Evolutionary conservation across 164 flowering plant genomes (phyloP).

Genomic region (Macadamia integrifolia): DNA sequence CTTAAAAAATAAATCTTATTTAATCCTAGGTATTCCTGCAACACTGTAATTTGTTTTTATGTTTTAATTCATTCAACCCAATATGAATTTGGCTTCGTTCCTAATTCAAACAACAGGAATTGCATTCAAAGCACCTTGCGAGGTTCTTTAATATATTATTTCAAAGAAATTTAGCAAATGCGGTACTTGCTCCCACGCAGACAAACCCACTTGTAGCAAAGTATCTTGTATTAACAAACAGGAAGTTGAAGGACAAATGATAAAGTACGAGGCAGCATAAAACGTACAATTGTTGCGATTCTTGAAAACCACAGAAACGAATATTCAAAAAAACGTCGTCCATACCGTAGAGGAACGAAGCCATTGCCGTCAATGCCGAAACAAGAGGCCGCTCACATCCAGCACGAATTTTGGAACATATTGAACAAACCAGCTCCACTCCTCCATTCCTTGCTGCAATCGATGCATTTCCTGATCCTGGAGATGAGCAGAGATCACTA

Average conservation of each 20-base stretch:
- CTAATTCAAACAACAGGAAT: background rate
- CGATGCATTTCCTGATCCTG: conserved; percentile 56
- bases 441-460: conserved; percentile 73
- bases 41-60: background rate
- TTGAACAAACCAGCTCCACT: conserved; percentile 53
- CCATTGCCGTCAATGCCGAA: conserved; percentile 50
- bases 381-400: conserved; percentile 25
- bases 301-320: background rate
- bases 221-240: no score
- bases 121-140: background rate
- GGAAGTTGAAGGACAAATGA: no score
- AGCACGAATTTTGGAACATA: conserved; percentile 45
- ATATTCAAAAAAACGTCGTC: background rate
- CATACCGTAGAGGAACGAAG: conserved; percentile 63
- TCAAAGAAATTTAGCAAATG: no score
- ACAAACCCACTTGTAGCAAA: background rate
- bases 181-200: background rate
- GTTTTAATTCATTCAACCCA: background rate
- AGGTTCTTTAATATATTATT: background rate
- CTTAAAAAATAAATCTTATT: background rate
- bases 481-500: conserved; percentile 36
- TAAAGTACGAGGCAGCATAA: background rate
- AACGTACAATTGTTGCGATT: background rate
- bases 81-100: background rate
- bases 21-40: background rate